These are phyloP conservation scores for Boletus sp. DNA, from an alignment of 1,284 basidiomycete species.

Conservation along the genomic window DNA sequence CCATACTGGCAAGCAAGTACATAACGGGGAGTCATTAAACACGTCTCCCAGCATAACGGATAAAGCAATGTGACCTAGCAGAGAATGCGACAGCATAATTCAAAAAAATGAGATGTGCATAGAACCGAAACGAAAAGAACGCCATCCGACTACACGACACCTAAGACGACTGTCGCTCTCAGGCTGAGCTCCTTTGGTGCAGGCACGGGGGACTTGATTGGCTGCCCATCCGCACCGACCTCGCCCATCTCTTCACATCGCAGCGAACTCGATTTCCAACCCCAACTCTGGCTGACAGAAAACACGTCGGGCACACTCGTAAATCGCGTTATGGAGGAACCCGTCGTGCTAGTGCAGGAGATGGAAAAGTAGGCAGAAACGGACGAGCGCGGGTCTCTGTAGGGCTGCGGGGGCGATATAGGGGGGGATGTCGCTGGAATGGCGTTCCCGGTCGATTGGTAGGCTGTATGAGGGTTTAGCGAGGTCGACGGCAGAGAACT, in stretches of 20 bases:
- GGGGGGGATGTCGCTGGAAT: constrained; percentile 43
- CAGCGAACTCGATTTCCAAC: constrained; percentile 72
- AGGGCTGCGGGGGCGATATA: constrained; percentile 56
- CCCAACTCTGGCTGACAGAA: constrained; percentile 75
- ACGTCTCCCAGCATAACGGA: no score
- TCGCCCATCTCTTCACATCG: constrained; percentile 53
- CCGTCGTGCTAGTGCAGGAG: constrained; percentile 76
- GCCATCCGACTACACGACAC: constrained; percentile 48
- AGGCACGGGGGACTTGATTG: constrained; percentile 25
- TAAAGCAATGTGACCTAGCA: no score
- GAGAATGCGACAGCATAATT: neutral
- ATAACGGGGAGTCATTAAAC: no score
- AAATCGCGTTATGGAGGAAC: constrained; percentile 80
- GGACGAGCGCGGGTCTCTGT: constrained; percentile 65
- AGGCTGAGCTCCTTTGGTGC: constrained; percentile 53
- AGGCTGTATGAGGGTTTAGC: constrained; percentile 22
- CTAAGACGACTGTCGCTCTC: constrained; percentile 71
- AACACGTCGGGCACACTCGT: constrained; percentile 85
- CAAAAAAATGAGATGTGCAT: constrained; percentile 8
- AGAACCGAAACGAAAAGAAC: neutral
- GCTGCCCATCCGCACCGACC: constrained; percentile 43
- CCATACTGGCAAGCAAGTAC: no score
- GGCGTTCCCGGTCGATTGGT: constrained; percentile 21
- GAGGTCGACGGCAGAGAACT: constrained; percentile 24
- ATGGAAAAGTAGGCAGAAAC: constrained; percentile 81